Base-by-base conservation (phyloP, 768 basidiomycete genomes). In the Guyanaporus albipodus region DNA sequence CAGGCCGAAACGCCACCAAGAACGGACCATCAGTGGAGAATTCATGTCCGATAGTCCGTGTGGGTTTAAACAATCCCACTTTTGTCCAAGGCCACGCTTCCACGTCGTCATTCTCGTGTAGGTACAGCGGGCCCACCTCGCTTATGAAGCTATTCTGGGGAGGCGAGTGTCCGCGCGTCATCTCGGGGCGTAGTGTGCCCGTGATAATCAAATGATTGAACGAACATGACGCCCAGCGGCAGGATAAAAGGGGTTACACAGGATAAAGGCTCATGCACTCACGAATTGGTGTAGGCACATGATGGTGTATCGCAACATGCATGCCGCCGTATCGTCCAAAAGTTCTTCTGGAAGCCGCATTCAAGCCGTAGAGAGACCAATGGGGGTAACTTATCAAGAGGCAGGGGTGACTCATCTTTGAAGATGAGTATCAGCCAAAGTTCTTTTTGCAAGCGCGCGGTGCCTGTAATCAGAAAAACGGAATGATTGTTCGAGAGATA, bases 321-420 rank as follows among this genome's bases (percentile, higher is more conserved):
- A 18, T 11, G 10, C 17, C 28, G 28, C 41, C 41, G 37, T 41
- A 42, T 42, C 32, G 23, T 38, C 38, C 43, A 45, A 35, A 44
- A 44, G 18, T 4, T 22, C 15, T 46, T 35, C 32, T 19, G 17
- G 32, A 33, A 27, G 42, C 31, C 23, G 55, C 38, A 26, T 21
- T 44, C 40, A 11, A 10, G 18, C 35, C 42, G 32, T 41, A 38
- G 33, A 19, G 26, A 35, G 31, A 48, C 51, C 24, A 34, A 57
- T 57, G 45, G 50, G 15, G 42, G 38, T 38, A 35, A 42, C 36
- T 44, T 39, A 42, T 44, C 55, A 48, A 27, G 42, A 36, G 35
- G 38, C 11, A 27, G 28, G 18, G 19, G 31, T n/a, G 39, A 29
- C n/a, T n/a, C 32, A 42, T 34, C 27, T 14, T 33, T 23, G 10